Evolutionary conservation across 768 basidiomycete genomes (phyloP).

Genomic region (Tylopilus balloui): DNA sequence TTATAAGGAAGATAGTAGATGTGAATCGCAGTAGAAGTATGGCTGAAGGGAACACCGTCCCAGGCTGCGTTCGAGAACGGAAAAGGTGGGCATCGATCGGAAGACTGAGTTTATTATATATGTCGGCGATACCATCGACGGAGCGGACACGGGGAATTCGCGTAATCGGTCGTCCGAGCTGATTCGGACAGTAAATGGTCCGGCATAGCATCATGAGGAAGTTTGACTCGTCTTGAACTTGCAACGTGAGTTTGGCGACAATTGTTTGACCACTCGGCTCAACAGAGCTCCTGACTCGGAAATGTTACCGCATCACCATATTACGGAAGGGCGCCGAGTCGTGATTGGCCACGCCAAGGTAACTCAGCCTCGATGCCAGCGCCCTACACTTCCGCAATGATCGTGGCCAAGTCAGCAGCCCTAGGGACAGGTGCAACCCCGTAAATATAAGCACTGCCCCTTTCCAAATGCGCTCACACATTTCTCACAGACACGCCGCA

Average conservation of each 20-base stretch:
- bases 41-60: conserved; percentile 22
- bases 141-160: conserved; percentile 22
- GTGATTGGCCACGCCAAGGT: conserved; percentile 15
- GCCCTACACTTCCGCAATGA: conserved; percentile 18
- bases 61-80: conserved; percentile 18
- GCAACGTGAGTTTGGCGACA: conserved; percentile 5
- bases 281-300: conserved; percentile 6
- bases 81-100: conserved; percentile 17
- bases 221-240: neutral
- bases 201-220: conserved; percentile 8
- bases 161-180: conserved; percentile 18
- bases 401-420: conserved; percentile 17
- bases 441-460: conserved; percentile 13
- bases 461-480: conserved; percentile 4
- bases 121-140: conserved; percentile 19
- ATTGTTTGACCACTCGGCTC: conserved; percentile 21
- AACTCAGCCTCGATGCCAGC: conserved; percentile 6
- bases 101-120: conserved; percentile 24
- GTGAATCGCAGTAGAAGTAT: conserved; percentile 15
- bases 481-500: conserved; percentile 5
- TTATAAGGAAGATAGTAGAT: conserved; percentile 19
- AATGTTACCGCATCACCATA: conserved; percentile 2
- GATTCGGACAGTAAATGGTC: conserved; percentile 1
- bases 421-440: neutral
- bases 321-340: conserved; percentile 8